Evolutionary conservation across 169 alveolate species (phyloP), one percentile per base, ranked within the genome.

Genomic region (Amoebophrya sp.): DNA sequence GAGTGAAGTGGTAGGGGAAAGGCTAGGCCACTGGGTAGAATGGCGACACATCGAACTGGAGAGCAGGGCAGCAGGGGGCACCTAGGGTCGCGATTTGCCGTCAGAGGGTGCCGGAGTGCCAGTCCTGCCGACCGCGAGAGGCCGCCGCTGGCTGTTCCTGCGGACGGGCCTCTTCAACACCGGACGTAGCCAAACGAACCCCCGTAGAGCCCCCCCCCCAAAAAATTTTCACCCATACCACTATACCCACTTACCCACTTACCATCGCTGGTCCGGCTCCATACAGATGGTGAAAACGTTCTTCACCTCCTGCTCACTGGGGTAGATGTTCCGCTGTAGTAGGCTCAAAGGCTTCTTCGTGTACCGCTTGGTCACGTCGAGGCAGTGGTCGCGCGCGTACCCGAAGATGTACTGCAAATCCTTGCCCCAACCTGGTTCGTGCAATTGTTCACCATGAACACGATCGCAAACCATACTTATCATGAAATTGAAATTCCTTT

Each of bases 391-490:
- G 78, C 78, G 78, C 78, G 78, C 78, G 34, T 58, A 58, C 34
- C 29, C 78, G 34, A 58, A 58, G 7, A 58, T 2, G 23, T 58
- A 58, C 78, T 58, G 34, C 78, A 58, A 29, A 23, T 58, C 23
- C 78, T 58, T 58, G 0, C 78, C 78, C 78, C 78, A 58, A 58
- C 78, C 78, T 58, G 78, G n/a, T n/a, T n/a, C n/a, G n/a, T n/a
- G n/a, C n/a, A n/a, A n/a, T n/a, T n/a, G n/a, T n/a, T n/a, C n/a
- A n/a, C n/a, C n/a, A n/a, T n/a, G n/a, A n/a, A n/a, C n/a, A n/a
- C n/a, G n/a, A n/a, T n/a, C n/a, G n/a, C n/a, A n/a, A n/a, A n/a
- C n/a, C n/a, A n/a, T n/a, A n/a, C n/a, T n/a, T n/a, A n/a, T n/a
- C n/a, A n/a, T n/a, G n/a, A n/a, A n/a, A n/a, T n/a, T n/a, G n/a